Percentiles rank a stretch among this genome's conserved stretches.
These are phyloP conservation scores for Silene noctiflora DNA, from an alignment of 179 eudicot species.

Conservation along the genomic window DNA sequence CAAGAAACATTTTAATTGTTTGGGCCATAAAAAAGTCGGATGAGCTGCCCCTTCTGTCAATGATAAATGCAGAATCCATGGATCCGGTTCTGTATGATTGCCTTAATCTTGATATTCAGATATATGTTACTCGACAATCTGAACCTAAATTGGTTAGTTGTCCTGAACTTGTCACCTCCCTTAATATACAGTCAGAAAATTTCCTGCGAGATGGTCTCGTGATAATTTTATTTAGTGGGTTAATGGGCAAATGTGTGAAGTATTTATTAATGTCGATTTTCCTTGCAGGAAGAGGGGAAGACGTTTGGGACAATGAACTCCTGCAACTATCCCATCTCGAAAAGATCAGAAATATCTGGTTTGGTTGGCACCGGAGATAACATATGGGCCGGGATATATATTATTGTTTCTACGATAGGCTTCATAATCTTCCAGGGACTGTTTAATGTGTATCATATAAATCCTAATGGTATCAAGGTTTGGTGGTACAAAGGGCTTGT, in stretches of 20 bases:
- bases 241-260: background rate
- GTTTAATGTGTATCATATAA: conserved; percentile 51
- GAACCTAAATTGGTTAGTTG: conserved; percentile 58
- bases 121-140: conserved; percentile 77
- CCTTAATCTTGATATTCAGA: conserved; percentile 76
- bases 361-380: conserved; percentile 85
- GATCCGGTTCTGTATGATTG: conserved; percentile 52
- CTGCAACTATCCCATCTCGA: conserved; percentile 33
- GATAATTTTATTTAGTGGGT: too few relatives aligned
- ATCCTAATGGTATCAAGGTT: conserved; percentile 38
- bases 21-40: conserved; percentile 87
- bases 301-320: conserved; percentile 28
- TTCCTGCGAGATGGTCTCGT: background rate
- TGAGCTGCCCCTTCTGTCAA: conserved; percentile 70
- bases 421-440: conserved; percentile 48
- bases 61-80: conserved; percentile 54
- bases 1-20: conserved; percentile 55
- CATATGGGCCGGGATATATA: conserved; percentile 71
- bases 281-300: conserved; percentile 71
- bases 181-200: background rate
- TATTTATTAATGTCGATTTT: background rate
- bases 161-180: background rate
- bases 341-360: conserved; percentile 44
- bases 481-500: conserved; percentile 96
- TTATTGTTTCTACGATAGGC: conserved; percentile 63